These are phyloP conservation scores for Rhodomyrtus psidioides DNA, from an alignment of 441 rosid genomes.

Conservation along the genomic window DNA sequence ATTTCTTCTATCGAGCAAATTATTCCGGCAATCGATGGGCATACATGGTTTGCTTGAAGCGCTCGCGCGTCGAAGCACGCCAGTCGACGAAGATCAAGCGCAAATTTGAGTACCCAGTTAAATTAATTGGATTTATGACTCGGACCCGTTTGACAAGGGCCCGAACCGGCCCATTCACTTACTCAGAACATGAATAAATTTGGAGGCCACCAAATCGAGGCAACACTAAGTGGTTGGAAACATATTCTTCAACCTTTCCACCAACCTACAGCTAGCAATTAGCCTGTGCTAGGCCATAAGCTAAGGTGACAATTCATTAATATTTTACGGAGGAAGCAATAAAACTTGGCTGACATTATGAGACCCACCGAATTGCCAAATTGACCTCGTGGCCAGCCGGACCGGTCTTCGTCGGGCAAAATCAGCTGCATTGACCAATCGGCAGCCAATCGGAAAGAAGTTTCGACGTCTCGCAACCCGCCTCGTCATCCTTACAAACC, in stretches of 20 bases:
- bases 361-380: background rate
- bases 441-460: background rate
- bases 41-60: background rate
- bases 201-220: background rate
- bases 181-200: background rate
- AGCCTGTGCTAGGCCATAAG: too few relatives aligned
- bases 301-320: too few relatives aligned
- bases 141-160: background rate
- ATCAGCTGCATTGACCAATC: background rate
- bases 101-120: background rate
- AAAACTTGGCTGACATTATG: background rate
- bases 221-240: background rate
- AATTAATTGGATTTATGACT: background rate
- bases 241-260: background rate
- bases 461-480: background rate
- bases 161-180: background rate
- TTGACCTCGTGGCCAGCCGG: background rate
- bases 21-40: background rate
- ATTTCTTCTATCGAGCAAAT: background rate
- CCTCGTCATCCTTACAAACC: background rate
- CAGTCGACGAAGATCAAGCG: background rate
- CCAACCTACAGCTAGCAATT: background rate
- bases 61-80: background rate
- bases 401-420: background rate
- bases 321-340: background rate